These are phyloP conservation scores for Entomortierella lignicola DNA, from an alignment of 192 early-diverging fungal species.

Conservation along the genomic window DNA sequence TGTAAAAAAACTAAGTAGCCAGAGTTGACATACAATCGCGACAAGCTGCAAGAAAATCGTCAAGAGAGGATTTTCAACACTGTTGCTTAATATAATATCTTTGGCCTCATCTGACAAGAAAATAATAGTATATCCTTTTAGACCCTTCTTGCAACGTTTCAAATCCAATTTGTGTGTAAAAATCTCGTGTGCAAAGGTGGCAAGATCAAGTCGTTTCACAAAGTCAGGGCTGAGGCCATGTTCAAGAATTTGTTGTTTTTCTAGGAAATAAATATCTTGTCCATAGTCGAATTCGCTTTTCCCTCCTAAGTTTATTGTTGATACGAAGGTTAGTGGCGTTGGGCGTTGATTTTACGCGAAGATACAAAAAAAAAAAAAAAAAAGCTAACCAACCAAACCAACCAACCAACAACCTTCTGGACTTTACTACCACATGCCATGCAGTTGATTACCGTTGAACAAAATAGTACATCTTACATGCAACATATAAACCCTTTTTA, in stretches of 20 bases:
- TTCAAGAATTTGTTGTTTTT: constrained; percentile 2
- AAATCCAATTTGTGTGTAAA: not conserved
- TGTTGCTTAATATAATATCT: too few relatives aligned
- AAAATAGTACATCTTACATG: too few relatives aligned
- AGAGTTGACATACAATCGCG: constrained; percentile 6
- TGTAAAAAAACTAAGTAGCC: too few relatives aligned
- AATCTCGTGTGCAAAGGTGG: constrained; percentile 12
- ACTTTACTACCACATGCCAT: too few relatives aligned
- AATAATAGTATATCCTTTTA: not conserved
- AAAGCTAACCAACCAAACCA: too few relatives aligned
- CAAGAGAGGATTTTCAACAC: not conserved
- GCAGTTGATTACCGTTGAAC: too few relatives aligned
- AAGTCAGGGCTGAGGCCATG: constrained; percentile 1
- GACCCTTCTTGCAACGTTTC: not conserved
- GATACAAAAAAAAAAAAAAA: not conserved
- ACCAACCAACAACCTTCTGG: too few relatives aligned
- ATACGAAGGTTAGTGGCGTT: too few relatives aligned
- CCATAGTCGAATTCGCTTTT: not conserved
- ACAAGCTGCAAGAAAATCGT: constrained; percentile 18
- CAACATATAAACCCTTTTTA: too few relatives aligned
- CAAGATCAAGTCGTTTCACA: constrained; percentile 16
- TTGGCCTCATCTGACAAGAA: not conserved
- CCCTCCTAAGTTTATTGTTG: constrained; percentile 8
- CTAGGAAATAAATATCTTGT: not conserved
- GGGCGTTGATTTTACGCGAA: too few relatives aligned